Base-by-base conservation (phyloP, 208 protist genomes). In the Trypanosoma vivax region DNA sequence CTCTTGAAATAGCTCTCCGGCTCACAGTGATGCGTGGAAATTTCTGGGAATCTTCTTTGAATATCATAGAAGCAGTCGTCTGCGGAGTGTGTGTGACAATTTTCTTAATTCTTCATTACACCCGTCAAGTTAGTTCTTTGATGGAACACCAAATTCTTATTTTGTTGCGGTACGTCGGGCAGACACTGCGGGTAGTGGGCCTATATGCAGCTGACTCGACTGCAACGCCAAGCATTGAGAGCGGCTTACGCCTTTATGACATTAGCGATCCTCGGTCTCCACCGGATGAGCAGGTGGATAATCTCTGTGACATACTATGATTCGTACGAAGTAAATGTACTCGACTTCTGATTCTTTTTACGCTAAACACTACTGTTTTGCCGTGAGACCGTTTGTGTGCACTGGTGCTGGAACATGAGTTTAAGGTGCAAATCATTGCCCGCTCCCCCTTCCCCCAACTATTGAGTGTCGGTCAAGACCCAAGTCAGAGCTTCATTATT, bases 31-130 rank as follows among this genome's bases (percentile, higher is more conserved):
- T 68, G 60, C 59, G 53, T 16, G 30, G 24, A 18, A 41, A 48
- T 16, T 73, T 73, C 56, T 73, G 66, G 59, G 66, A 73, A 39
- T 68, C 49, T 0, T 41, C 52, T 14, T 51, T 49, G 16, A 73
- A 73, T 54, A 38, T 73, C 39, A 43, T 19, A 23, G 53, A 73
- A 16, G 47, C 48, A 31, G 35, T 60, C 24, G 31, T 31, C 3
- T 68, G 60, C 42, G 40, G 45, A 30, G 1, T 55, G 2, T 73
- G 66, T 35, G 14, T 68, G 14, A 53, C 41, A 23, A 60, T 69
- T 27, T 67, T 73, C 33, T 46, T 43, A 23, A 35, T 68, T 38
- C 41, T 73, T 38, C 50, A 66, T 42, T 50, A 56, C 9, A 43
- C 60, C 18, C 50, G 53, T 37, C 33, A 59, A 19, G 23, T 35